Evolutionary conservation across 495 filamentous ascomycete species (phyloP), one percentile per base, ranked within the genome.

Genomic region (Saxophila tyrrhenica): DNA sequence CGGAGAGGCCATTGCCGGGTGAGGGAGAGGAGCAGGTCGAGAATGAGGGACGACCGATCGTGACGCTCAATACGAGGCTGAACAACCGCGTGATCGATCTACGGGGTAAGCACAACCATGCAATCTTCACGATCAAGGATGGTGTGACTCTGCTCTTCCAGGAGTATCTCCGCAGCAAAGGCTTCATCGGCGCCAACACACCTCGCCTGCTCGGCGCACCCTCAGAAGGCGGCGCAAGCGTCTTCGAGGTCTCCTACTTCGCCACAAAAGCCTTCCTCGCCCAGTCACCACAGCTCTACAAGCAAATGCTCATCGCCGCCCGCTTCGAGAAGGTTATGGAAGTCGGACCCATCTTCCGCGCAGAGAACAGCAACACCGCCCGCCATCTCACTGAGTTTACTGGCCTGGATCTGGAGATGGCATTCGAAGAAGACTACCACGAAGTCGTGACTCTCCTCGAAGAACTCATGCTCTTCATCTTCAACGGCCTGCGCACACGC

Each of bases 401-500:
- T 3, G 71, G 71, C 8, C 67, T 74, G 17, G 71, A 74, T 67
- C 48, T 74, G 52, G 71, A 74, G 52, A 73, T 72, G 69, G 67
- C 59, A 50, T 72, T 74, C 58, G 60, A 71, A 39, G 66, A 73
- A 55, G 51, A 74, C 55, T 74, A 74, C 57, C 71, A 74, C 55
- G 71, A 74, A 56, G 71, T 73, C 32, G 64, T 74, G 52, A 47
- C 60, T 15, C 53, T 72, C 29, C 59, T 74, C 22, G 70, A 72
- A 47, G 65, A 68, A 41, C 62, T 74, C 45, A 70, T 74, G 64
- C 62, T 72, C 21, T 67, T 62, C 62, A 72, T 74, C 56, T 74
- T 74, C 66, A 65, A 67, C 43, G 71, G 69, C 29, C 61, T 74
- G 16, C 58, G 61, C 8, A 49, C 54, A 11, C 47, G 63, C 22